Percentiles rank a stretch among this genome's conserved stretches.
Conservation (phyloP, 169 alveolate genomes). For the Cryptosporidium parvum region DNA sequence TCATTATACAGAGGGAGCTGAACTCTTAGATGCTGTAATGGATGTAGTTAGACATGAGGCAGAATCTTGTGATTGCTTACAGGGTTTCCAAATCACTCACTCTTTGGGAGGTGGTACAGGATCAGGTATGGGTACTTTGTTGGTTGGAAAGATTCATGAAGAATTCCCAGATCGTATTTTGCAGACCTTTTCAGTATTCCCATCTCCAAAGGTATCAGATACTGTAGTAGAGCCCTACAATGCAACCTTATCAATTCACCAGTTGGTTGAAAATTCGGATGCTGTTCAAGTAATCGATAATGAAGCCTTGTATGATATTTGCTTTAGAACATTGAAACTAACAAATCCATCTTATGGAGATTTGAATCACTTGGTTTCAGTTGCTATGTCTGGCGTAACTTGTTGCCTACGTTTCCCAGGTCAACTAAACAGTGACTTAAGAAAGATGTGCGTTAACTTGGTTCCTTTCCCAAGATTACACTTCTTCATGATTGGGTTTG, state of each 20-base stretch:
- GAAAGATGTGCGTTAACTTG: conserved; percentile 97
- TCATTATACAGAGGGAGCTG: conserved; percentile 99
- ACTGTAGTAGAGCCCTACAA: conserved; percentile 99
- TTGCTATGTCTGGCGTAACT: conserved; percentile 98
- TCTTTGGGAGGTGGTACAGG: conserved; percentile 99
- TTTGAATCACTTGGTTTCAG: conserved; percentile 96
- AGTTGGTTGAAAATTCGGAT: conserved; percentile 97
- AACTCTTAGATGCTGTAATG: conserved; percentile 96
- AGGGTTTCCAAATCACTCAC: conserved; percentile 98
- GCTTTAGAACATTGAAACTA: conserved; percentile 98
- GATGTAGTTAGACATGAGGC: conserved; percentile 99
- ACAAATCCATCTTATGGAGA: conserved; percentile 99
- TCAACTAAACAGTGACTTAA: conserved; percentile 94
- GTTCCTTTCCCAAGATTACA: conserved; percentile 98
- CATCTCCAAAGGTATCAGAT: conserved; percentile 98
- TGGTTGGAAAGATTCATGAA: conserved; percentile 96
- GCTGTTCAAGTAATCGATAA: conserved; percentile 97
- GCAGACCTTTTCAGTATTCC: conserved; percentile 98
- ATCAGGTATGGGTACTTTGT: conserved; percentile 98
- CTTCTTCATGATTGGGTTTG: conserved; percentile 98
- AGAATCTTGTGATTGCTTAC: conserved; percentile 98
- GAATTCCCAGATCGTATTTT: conserved; percentile 98
- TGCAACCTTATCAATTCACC: conserved; percentile 98
- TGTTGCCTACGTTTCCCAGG: conserved; percentile 98
- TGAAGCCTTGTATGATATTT: conserved; percentile 98